Percentiles rank a stretch among this genome's conserved stretches.
Evolutionary conservation across 305 asterid species (phyloP).

Genomic region (Fraxinus velutina): DNA sequence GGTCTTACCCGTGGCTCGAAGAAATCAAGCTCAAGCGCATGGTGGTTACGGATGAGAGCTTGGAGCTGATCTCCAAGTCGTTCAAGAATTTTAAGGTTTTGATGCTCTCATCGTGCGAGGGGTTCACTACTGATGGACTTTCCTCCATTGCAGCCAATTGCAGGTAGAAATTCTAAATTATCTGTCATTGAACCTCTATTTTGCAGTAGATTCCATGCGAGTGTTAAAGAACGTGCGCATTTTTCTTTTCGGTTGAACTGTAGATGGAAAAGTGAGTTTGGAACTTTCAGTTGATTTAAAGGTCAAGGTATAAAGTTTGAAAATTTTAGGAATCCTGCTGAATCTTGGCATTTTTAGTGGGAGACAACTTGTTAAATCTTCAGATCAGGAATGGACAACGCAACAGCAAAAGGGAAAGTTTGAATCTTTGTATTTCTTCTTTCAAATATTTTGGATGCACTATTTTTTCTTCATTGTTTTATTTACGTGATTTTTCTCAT

Average conservation of each 20-base stretch:
- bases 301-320: neutral
- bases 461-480: neutral
- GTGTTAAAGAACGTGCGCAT: neutral
- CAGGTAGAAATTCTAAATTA: constrained; percentile 45
- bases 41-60: constrained; percentile 79
- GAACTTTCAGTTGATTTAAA: neutral
- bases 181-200: neutral
- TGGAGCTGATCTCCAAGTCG: constrained; percentile 79
- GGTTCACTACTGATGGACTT: constrained; percentile 85
- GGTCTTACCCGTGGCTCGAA: constrained; percentile 75
- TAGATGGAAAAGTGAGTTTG: constrained; percentile 11
- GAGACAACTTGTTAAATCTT: constrained; percentile 17
- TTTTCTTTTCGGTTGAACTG: neutral
- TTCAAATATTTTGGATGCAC: neutral
- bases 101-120: constrained; percentile 81
- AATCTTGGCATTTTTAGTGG: neutral
- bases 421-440: neutral
- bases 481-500: neutral
- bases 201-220: constrained; percentile 2
- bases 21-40: constrained; percentile 90
- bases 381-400: neutral
- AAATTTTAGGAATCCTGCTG: neutral
- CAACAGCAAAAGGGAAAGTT: neutral
- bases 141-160: constrained; percentile 91
- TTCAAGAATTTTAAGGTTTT: constrained; percentile 71